Percentiles rank a stretch among this genome's conserved stretches.
These are phyloP conservation scores for Phytophthora agathidicida DNA, from an alignment of 352 stramenopile genomes.

Conservation along the genomic window DNA sequence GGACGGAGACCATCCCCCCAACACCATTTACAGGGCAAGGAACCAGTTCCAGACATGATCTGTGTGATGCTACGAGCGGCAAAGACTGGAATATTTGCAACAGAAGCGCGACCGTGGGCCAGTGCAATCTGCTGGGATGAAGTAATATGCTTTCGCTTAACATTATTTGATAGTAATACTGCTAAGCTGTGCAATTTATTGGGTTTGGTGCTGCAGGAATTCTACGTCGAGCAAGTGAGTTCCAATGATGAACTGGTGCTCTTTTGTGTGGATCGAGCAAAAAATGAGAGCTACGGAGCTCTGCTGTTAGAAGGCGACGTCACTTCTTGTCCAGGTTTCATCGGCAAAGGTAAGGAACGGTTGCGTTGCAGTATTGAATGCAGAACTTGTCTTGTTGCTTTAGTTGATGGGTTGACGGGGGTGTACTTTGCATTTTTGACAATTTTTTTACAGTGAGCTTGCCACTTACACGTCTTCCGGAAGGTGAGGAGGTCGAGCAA, in stretches of 20 bases:
- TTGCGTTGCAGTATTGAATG: background rate
- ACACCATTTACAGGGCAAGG: conserved; percentile 24
- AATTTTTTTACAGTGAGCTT: conserved; percentile 34
- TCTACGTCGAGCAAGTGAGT: conserved; percentile 69
- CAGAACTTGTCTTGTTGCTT: too few species aligned
- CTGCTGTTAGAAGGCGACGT: conserved; percentile 55
- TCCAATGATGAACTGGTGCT: conserved; percentile 70
- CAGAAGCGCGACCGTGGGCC: conserved; percentile 46
- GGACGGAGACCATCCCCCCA: conserved; percentile 22
- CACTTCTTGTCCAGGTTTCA: conserved; percentile 58
- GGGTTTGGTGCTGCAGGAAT: conserved; percentile 48
- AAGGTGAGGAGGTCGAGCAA: conserved; percentile 85
- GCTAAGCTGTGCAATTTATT: background rate
- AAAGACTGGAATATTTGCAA: conserved; percentile 41
- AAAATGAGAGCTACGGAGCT: conserved; percentile 48
- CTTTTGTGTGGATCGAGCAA: conserved; percentile 70
- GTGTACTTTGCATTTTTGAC: too few species aligned
- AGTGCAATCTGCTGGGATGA: conserved; percentile 60
- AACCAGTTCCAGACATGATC: conserved; percentile 39
- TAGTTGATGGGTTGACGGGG: too few species aligned
- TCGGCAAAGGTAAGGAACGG: conserved; percentile 70
- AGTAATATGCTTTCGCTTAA: conserved; percentile 32
- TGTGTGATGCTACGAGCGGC: conserved; percentile 53
- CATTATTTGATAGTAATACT: too few species aligned
- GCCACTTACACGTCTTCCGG: conserved; percentile 63